Evolutionary conservation across 306 rosid genomes (phyloP).

Genomic region (Ceratonia siliqua): DNA sequence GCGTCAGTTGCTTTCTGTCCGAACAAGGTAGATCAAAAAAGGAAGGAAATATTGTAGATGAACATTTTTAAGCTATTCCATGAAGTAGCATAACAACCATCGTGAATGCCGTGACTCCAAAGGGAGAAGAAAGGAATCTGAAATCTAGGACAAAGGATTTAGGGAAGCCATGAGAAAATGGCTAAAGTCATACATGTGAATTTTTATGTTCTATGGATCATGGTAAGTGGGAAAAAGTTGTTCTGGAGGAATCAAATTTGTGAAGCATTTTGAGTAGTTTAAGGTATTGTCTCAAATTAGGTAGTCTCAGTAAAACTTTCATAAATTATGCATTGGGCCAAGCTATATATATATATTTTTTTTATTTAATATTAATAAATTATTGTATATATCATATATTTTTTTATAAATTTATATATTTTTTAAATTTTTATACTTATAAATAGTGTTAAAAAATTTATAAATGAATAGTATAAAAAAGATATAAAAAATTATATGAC

Average conservation of each 20-base stretch:
- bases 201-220: not conserved
- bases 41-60: not conserved
- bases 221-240: not conserved
- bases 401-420: too few relatives aligned
- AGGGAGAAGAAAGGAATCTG: constrained; percentile 33
- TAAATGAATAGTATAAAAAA: too few relatives aligned
- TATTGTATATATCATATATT: too few relatives aligned
- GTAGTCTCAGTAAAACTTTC: too few relatives aligned
- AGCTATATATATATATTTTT: too few relatives aligned
- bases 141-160: constrained; percentile 26
- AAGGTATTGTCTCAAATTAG: not conserved
- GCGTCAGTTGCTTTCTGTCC: constrained; percentile 13
- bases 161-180: not conserved
- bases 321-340: too few relatives aligned
- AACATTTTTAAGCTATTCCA: too few relatives aligned
- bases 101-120: constrained; percentile 23
- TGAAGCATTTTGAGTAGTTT: not conserved
- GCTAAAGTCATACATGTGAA: not conserved
- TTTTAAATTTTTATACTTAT: too few relatives aligned
- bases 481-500: too few relatives aligned
- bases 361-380: too few relatives aligned
- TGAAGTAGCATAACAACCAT: too few relatives aligned
- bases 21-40: constrained; percentile 12
- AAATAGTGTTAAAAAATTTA: too few relatives aligned
- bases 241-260: not conserved